Conservation (phyloP, 2,329 filamentous ascomycete genomes). For the Emergomyces orientalis region DNA sequence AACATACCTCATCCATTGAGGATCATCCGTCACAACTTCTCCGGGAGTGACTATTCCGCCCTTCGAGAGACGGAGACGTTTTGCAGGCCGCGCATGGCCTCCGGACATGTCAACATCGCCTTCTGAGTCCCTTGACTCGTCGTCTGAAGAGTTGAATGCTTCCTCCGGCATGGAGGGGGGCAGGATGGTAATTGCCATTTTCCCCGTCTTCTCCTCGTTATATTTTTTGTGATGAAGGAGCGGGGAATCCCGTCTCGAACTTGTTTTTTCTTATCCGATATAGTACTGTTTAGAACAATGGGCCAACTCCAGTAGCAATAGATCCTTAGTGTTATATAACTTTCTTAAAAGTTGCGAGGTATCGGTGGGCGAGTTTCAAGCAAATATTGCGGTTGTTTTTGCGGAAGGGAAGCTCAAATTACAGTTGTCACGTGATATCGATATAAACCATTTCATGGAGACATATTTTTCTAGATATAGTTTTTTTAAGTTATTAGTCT, state of each 20-base stretch:
- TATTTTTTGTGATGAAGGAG: background rate
- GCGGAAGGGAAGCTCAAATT: background rate
- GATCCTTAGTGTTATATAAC: background rate
- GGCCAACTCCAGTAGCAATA: background rate
- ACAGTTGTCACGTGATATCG: background rate
- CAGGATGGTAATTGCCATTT: constrained; percentile 48
- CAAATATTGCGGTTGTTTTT: background rate
- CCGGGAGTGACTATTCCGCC: constrained; percentile 68
- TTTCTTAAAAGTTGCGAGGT: background rate
- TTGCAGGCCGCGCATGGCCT: constrained; percentile 21
- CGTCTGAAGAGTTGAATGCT: constrained; percentile 21
- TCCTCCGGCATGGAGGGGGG: constrained; percentile 33
- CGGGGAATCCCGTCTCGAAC: background rate
- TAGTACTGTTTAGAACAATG: background rate
- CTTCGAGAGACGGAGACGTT: constrained; percentile 24
- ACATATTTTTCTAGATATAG: no score
- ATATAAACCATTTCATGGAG: no score
- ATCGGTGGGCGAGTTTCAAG: background rate
- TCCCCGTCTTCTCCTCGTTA: background rate
- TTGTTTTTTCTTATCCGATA: background rate
- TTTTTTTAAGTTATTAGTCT: no score
- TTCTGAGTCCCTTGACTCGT: constrained; percentile 35
- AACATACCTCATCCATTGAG: constrained; percentile 78
- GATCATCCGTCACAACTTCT: constrained; percentile 71
- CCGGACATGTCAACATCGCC: constrained; percentile 38